Conservation (phyloP, 2,329 filamentous ascomycete species). For the Fusarium euwallaceae region DNA sequence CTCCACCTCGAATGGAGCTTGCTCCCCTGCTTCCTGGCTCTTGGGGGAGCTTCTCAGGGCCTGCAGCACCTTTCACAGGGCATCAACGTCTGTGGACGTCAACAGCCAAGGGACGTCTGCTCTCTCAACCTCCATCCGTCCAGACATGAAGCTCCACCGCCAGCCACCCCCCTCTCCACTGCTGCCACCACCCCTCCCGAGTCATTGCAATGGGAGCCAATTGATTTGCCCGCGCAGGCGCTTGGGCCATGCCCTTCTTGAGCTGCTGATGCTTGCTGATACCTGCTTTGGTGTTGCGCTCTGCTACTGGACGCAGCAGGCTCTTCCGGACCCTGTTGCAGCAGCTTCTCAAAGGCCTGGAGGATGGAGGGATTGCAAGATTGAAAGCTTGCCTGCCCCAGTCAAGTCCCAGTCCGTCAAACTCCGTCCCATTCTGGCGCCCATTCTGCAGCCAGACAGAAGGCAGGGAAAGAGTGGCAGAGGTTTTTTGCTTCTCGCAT, state of each 20-base stretch:
- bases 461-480: conserved; percentile 33
- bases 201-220: conserved; percentile 50
- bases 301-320: conserved; percentile 25
- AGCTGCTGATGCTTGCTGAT: conserved; percentile 42
- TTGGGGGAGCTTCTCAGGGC: conserved; percentile 40
- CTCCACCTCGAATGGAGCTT: conserved; percentile 45
- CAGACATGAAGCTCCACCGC: conserved; percentile 34
- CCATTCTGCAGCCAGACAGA: conserved; percentile 27
- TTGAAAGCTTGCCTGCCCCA: conserved; percentile 39
- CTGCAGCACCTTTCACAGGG: conserved; percentile 39
- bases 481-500: conserved; percentile 38
- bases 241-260: conserved; percentile 41
- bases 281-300: conserved; percentile 27
- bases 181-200: conserved; percentile 44
- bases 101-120: conserved; percentile 20
- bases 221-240: conserved; percentile 46
- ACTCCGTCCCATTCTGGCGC: conserved; percentile 14
- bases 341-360: conserved; percentile 19
- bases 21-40: conserved; percentile 40
- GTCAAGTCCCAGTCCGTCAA: conserved; percentile 20
- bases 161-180: conserved; percentile 39
- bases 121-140: conserved; percentile 39
- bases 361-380: conserved; percentile 25
- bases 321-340: conserved; percentile 4
- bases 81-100: conserved; percentile 19